Conservation (phyloP, 805 yeast genomes). For the Scheffersomyces spartinae region DNA sequence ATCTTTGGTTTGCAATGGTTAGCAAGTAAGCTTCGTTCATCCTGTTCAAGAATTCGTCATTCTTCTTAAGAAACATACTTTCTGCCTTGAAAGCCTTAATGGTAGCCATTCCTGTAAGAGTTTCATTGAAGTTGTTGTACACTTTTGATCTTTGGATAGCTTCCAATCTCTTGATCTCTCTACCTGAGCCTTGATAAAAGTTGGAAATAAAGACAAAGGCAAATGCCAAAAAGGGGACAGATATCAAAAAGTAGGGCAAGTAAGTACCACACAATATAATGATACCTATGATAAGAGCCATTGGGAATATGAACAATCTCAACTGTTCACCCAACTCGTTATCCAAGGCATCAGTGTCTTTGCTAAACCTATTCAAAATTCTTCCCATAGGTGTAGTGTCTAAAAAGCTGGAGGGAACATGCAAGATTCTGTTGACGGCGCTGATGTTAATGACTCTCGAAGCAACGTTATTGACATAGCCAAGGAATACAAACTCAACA, state of each 20-base stretch:
- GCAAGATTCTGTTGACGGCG: slow-evolving; percentile 27
- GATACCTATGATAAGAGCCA: slow-evolving; percentile 27
- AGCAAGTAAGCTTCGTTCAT: slow-evolving; percentile 30
- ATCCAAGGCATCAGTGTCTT: slow-evolving; percentile 35
- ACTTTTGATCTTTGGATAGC: slow-evolving; percentile 29
- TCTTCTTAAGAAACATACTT: slow-evolving; percentile 15
- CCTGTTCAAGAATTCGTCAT: slow-evolving; percentile 14
- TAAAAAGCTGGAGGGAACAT: slow-evolving; percentile 31
- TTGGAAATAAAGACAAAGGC: slow-evolving; percentile 17
- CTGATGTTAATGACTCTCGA: slow-evolving; percentile 24
- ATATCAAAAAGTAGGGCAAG: slow-evolving; percentile 30
- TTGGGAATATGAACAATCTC: slow-evolving; percentile 27
- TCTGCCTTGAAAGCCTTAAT: slow-evolving; percentile 22
- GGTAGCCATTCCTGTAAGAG: slow-evolving; percentile 24
- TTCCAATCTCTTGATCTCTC: slow-evolving; percentile 29
- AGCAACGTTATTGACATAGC: slow-evolving; percentile 28
- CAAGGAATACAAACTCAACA: slow-evolving; percentile 28
- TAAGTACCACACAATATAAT: slow-evolving; percentile 26
- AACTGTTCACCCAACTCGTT: slow-evolving; percentile 33
- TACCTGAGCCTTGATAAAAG: slow-evolving; percentile 24
- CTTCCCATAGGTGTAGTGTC: slow-evolving; percentile 34
- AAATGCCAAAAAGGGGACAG: slow-evolving; percentile 18
- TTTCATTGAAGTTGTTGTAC: slow-evolving; percentile 28
- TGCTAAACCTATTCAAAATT: slow-evolving; percentile 32
- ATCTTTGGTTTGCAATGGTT: slow-evolving; percentile 25